A percentile compares a stretch with the other conserved stretches of the same genome.
phyloP scores from a whole-genome alignment of 2,329 filamentous ascomycete genomes.

The Ceratocystis huliohia region DNA sequence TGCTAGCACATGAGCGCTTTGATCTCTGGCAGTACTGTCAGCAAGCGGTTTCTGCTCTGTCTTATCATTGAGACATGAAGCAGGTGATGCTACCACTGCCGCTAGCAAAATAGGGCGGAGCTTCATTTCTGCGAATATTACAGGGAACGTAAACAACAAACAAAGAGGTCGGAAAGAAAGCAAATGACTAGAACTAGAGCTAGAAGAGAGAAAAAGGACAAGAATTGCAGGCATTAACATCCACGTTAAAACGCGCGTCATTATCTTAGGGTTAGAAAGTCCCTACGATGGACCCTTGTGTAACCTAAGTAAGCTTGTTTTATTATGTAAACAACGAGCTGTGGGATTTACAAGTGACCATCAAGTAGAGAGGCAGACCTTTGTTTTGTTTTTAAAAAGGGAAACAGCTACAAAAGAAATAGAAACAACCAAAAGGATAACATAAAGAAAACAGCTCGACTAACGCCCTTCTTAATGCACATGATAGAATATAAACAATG shows the following conservation, averaged over 20 bases:
- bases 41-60: not conserved
- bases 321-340: too few relatives aligned
- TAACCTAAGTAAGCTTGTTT: too few relatives aligned
- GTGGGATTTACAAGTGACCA: not conserved
- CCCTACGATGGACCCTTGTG: too few relatives aligned
- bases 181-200: too few relatives aligned
- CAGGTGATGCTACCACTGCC: not conserved
- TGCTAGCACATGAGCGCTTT: not conserved
- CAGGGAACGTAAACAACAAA: not conserved
- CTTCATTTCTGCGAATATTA: not conserved
- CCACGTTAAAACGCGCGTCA: not conserved
- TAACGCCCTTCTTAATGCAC: not conserved
- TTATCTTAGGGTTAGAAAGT: not conserved
- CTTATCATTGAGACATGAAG: not conserved
- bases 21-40: not conserved
- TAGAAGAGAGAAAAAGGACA: too few relatives aligned
- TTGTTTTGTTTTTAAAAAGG: not conserved
- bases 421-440: not conserved
- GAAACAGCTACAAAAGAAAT: not conserved
- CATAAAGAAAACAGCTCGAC: not conserved
- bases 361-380: not conserved
- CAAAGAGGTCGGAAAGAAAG: too few relatives aligned
- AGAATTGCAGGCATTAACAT: too few relatives aligned
- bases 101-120: not conserved
- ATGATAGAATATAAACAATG: slow-evolving; percentile 6